phyloP scores from a whole-genome alignment of 2,329 filamentous ascomycete genomes.

The Clarireedia monteithiana region DNA sequence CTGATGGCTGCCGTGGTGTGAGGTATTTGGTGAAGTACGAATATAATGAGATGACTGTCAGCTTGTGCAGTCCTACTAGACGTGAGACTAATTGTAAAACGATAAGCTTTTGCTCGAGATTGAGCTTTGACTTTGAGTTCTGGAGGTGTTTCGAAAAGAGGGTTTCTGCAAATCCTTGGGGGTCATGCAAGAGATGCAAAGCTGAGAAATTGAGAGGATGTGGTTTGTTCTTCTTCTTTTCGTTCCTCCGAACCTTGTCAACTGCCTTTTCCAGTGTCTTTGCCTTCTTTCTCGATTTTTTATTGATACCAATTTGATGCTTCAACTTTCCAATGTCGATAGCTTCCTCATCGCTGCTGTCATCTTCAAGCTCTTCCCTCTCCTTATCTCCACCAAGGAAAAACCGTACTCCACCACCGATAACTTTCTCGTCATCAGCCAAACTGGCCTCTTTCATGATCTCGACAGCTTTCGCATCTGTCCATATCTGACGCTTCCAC shows the following conservation, averaged over 20 bases:
- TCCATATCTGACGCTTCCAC: constrained; percentile 96
- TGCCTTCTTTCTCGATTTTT: constrained; percentile 86
- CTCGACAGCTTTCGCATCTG: constrained; percentile 88
- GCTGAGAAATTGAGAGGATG: constrained; percentile 94
- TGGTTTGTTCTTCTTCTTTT: constrained; percentile 81
- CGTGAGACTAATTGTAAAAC: constrained; percentile 86
- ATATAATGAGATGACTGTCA: constrained; percentile 84
- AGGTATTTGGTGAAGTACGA: constrained; percentile 38
- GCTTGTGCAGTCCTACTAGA: constrained; percentile 84
- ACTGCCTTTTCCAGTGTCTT: constrained; percentile 74
- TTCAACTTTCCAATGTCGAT: constrained; percentile 73
- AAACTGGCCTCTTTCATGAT: constrained; percentile 94
- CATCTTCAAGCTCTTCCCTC: constrained; percentile 84
- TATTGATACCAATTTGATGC: constrained; percentile 87
- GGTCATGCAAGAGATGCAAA: constrained; percentile 86
- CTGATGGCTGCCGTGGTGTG: constrained; percentile 10
- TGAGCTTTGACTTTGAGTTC: constrained; percentile 74
- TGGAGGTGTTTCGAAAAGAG: constrained; percentile 89
- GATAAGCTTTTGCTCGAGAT: constrained; percentile 82
- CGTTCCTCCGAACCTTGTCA: constrained; percentile 71
- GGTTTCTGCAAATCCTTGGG: constrained; percentile 85
- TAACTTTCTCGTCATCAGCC: constrained; percentile 87
- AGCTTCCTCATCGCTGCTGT: constrained; percentile 77
- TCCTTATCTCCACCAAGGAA: constrained; percentile 96
- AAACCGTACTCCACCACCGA: constrained; percentile 80